These are phyloP conservation scores for Herpetomonas samuelpessoai DNA, from an alignment of 208 protist species.

Conservation along the genomic window DNA sequence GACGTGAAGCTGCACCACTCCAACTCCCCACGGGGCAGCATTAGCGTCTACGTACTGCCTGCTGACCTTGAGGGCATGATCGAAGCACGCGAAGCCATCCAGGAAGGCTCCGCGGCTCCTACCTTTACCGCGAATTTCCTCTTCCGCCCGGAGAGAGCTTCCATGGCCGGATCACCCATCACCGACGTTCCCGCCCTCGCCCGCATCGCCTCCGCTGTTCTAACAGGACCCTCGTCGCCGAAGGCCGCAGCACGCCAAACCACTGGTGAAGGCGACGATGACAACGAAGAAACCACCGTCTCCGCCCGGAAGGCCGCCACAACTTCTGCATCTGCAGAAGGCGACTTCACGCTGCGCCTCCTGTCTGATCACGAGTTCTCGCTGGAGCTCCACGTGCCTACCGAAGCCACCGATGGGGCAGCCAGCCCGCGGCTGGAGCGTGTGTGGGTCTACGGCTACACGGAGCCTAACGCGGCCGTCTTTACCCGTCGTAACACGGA, in stretches of 20 bases:
- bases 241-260: neutral
- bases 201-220: conserved; percentile 16
- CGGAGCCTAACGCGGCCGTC: conserved; percentile 26
- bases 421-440: conserved; percentile 16
- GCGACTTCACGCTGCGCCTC: conserved; percentile 41
- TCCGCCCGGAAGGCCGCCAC: neutral
- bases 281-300: neutral
- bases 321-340: conserved; percentile 7
- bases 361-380: conserved; percentile 75
- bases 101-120: conserved; percentile 25
- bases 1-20: conserved; percentile 50
- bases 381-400: conserved; percentile 22
- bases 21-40: conserved; percentile 25
- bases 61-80: conserved; percentile 30
- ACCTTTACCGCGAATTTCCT: conserved; percentile 29
- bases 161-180: conserved; percentile 25
- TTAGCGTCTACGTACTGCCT: conserved; percentile 45
- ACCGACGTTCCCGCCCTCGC: conserved; percentile 34
- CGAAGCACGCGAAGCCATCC: conserved; percentile 27
- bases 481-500: conserved; percentile 23
- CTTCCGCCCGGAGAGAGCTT: conserved; percentile 22
- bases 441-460: conserved; percentile 75
- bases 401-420: conserved; percentile 1
- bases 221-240: neutral
- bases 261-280: neutral